Evolutionary conservation across 2,329 filamentous ascomycete species (phyloP).

Genomic region (Apiospora aurea): DNA sequence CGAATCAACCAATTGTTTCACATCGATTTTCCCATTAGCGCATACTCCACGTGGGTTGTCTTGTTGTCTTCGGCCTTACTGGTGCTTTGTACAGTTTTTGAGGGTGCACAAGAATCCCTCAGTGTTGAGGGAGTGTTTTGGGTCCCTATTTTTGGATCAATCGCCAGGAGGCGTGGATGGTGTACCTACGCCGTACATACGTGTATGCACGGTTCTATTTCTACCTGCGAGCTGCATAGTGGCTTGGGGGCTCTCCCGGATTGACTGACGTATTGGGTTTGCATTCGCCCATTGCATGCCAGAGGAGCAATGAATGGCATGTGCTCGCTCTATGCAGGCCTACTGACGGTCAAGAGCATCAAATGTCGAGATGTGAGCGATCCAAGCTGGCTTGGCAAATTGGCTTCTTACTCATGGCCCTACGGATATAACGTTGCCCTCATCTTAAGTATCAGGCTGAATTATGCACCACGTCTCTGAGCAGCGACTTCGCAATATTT

Average conservation of each 20-base stretch:
- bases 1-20: neutral
- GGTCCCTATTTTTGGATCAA: slow-evolving; percentile 1
- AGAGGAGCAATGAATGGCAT: neutral
- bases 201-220: neutral
- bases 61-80: neutral
- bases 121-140: neutral
- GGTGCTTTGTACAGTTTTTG: neutral
- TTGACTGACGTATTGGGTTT: neutral
- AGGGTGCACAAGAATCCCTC: neutral
- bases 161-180: neutral
- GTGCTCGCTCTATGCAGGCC: too few relatives aligned
- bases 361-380: neutral
- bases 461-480: neutral
- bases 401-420: neutral
- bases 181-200: neutral
- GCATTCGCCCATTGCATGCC: neutral
- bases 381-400: neutral
- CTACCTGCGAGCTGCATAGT: neutral
- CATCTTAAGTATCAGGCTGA: neutral
- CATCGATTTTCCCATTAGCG: neutral
- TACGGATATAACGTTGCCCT: neutral
- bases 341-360: neutral
- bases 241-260: neutral
- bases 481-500: neutral
- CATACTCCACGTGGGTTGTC: neutral